Base-by-base conservation (phyloP, 2,329 filamentous ascomycete genomes). In the Aspergillus fumigatus region DNA sequence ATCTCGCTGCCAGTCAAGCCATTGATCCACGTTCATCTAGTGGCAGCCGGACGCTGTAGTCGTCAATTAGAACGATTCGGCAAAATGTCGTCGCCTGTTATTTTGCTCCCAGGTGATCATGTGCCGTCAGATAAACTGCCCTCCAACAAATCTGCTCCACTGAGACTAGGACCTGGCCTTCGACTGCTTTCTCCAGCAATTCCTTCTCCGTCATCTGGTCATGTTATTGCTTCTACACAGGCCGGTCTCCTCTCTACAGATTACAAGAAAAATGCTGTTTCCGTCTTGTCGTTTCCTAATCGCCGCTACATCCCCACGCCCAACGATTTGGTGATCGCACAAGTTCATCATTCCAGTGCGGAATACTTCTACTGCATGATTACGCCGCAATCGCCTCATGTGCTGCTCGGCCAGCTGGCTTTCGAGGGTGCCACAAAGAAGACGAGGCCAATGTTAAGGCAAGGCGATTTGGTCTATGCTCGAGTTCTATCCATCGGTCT, bases 341-440 rank as follows among this genome's bases (percentile, higher is more conserved):
- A 90, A 62, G 82, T 97, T 65, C 85, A 89, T 68, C 89, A 88
- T 72, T 87, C 86, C 54, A 83, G 86, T 51, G 80, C 82, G 56
- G 94, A 97, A 65, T 83, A 84, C 70, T 97, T 90, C 80, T 87
- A 89, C 73, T 92, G 92, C 72, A 81, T 82, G 64, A 81, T 97
- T 53, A 88, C 90, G 27, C 81, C 82, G 8, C 78, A 85, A 67
- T 83, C 82, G 5, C 76, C 81, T 0, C 75, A 77, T 58, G 91
- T 89, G 1, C 79, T 89, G 19, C 85, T 97, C 1, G 91, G 90
- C 0, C 89, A 96, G 63, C 82, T 97, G 21, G 85, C 92, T n/a
- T 99, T 99, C 72, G 93, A 97, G 75, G 86, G 87, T 61, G 94
- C 92, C 19, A 91, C 88, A 48, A 94, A 92, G 74, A 97, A 97